phyloP scores from a whole-genome alignment of 139 green algal genomes.

The Eudorina sp. region DNA sequence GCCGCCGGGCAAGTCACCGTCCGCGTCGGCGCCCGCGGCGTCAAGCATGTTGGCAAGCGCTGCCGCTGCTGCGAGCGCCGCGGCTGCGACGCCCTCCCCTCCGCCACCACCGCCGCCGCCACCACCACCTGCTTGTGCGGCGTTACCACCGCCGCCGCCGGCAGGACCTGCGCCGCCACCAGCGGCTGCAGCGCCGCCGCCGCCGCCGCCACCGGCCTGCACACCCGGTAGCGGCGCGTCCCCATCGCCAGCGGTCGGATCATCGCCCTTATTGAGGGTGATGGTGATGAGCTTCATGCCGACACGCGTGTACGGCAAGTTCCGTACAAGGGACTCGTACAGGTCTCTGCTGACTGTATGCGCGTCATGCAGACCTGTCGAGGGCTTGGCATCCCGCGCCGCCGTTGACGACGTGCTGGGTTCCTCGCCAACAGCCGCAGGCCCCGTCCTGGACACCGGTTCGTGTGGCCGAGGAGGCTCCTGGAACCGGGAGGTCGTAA shows the following conservation, averaged over 20 bases:
- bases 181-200: not conserved
- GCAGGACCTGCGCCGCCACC: not conserved
- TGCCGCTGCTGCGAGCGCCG: not conserved
- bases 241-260: not conserved
- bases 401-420: too few species aligned
- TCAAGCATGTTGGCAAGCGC: not conserved
- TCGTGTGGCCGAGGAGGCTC: too few species aligned
- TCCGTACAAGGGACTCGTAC: not conserved
- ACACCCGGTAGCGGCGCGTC: too few species aligned
- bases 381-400: not conserved
- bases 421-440: too few species aligned
- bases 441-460: too few species aligned
- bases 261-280: not conserved
- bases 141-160: not conserved
- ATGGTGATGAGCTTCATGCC: constrained; percentile 45
- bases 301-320: constrained; percentile 28
- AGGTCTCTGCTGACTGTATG: constrained; percentile 11
- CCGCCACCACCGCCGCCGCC: not conserved
- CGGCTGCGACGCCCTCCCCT: not conserved
- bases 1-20: not conserved
- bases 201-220: not conserved
- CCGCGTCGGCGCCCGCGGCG: not conserved
- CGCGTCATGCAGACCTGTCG: not conserved
- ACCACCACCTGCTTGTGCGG: not conserved
- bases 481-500: not conserved